phyloP scores from a whole-genome alignment of 768 basidiomycete species.

The Fistulinella prunicolor region DNA sequence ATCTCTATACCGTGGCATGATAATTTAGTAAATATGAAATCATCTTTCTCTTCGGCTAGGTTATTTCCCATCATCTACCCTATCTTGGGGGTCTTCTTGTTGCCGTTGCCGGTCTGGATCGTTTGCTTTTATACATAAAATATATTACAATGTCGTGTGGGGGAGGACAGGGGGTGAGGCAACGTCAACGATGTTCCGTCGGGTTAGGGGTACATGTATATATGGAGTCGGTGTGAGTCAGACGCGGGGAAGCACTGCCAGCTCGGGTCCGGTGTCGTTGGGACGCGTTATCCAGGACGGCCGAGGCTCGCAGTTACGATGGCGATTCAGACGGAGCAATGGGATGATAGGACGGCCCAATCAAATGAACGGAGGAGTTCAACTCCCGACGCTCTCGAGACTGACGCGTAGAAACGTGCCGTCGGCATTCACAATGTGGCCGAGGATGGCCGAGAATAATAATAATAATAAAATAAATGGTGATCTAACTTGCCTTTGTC shows the following conservation, averaged over 20 bases:
- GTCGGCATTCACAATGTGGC: not conserved
- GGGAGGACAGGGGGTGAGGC: too few species aligned
- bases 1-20: conserved; percentile 1
- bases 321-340: too few species aligned
- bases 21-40: conserved; percentile 15
- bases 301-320: too few species aligned
- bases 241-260: not conserved
- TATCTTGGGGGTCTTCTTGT: not conserved
- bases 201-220: not conserved
- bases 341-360: not conserved
- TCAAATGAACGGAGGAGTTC: not conserved
- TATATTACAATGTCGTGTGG: not conserved
- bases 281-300: too few species aligned
- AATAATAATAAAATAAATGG: conserved; percentile 3
- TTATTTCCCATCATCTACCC: conserved; percentile 2
- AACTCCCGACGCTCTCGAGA: not conserved
- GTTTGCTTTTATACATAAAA: not conserved
- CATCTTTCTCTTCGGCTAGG: conserved; percentile 6
- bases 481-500: conserved; percentile 7
- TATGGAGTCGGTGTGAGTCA: not conserved
- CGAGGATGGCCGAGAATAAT: conserved; percentile 4
- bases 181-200: too few species aligned
- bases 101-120: not conserved
- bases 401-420: conserved; percentile 2
- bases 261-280: not conserved